Base-by-base conservation (phyloP, 805 yeast species). In the Candida easanensis region DNA sequence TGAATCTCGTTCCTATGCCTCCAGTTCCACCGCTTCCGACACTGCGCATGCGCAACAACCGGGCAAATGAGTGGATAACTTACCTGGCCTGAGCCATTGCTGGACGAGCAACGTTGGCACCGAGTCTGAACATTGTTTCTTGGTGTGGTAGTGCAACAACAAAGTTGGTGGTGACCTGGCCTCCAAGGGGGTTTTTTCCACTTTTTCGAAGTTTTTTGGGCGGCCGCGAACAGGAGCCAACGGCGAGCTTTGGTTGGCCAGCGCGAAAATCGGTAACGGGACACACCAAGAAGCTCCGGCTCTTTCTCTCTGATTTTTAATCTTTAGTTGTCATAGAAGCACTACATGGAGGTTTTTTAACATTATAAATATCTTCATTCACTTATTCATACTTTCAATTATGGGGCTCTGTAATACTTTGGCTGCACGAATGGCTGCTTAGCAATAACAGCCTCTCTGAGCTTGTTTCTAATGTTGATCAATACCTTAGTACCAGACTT, bases 361-460 rank as follows among this genome's bases (percentile, higher is more conserved):
- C n/a, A n/a, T n/a, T n/a, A n/a, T n/a, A n/a, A n/a, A n/a, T n/a
- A n/a, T n/a, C n/a, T n/a, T n/a, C n/a, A n/a, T n/a, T n/a, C n/a
- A n/a, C n/a, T n/a, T n/a, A n/a, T n/a, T n/a, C n/a, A 15, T 20
- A n/a, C 9, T 31, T 16, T 20, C 9, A 22, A n/a, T 34, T 21
- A 41, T 30, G 54, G 51, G 16, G 38, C 55, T 59, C 78, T 78
- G 68, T 84, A 84, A 61, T 88, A 91, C 19, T 80, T 75, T 41
- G 87, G 76, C 39, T 77, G 74, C 5, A 88, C 86, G 58, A 93
- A 86, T 11, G 99, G 99, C 77, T 90, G 73, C 63, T 86, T 87
- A 23, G 80, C 69, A n/a, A 91, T 77, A 22, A 62, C 71, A 5
- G 88, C 97, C 26, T 82, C 83, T 60, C 90, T 80, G 54, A 72